Base-by-base conservation (phyloP, 2,329 filamentous ascomycete genomes). In the Dothiorella sarmentorum region DNA sequence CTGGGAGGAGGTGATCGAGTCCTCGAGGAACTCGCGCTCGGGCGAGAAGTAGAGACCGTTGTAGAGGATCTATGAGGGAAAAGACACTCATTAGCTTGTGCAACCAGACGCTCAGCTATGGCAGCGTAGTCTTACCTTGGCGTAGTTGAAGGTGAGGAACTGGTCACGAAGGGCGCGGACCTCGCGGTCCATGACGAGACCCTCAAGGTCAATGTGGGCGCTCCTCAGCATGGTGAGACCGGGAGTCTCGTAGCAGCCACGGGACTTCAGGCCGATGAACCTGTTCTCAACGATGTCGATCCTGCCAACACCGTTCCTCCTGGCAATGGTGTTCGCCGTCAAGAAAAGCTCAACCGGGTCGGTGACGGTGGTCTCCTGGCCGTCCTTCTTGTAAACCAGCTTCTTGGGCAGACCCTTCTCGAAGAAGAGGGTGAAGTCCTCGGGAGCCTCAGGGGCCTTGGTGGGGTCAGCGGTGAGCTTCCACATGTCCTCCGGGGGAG, bases 271-370 rank as follows among this genome's bases (percentile, higher is more conserved):
- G 63, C 89, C 89, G 69, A 90, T 88, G 78, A 88, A 90, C 56
- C 89, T 83, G 78, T 89, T 89, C 73, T 91, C 88, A 61, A 92
- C 89, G 69, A 93, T 93, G 73, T 93, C 89, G 64, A 93, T 87
- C 68, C 90, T 81, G 67, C 89, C 90, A 65, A 93, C 83, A 71
- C 90, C 90, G 76, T 91, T 79, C 63, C 79, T 81, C 71, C 84
- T 82, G 63, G 84, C 90, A 63, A 93, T 86, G 60, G 83, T 78
- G 76, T 92, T 92, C 66, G 85, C 80, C 58, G 83, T 80, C 61
- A 85, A 78, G 80, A 93, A 93, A 59, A 93, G 78, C 69, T 88
- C 85, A 58, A 90, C 80, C 4, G 85, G 79, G 68, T 88, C 87
- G 58, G 87, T 90, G 65, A 84, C 80, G 35, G 77, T 80, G 78